Conservation (phyloP, 495 filamentous ascomycete genomes). For the Neurospora sp. region DNA sequence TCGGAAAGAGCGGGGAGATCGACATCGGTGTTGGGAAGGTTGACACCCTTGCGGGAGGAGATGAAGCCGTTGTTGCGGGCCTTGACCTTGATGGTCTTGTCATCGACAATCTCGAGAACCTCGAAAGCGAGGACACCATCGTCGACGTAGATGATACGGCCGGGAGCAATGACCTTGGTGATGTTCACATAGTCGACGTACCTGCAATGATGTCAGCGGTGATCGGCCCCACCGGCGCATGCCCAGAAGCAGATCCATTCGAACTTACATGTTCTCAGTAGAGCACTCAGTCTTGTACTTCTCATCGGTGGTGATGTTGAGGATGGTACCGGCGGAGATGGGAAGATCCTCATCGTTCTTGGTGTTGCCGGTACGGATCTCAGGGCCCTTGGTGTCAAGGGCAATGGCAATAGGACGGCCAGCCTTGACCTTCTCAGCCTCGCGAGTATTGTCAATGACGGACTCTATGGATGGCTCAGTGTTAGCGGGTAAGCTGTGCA, state of each 20-base stretch:
- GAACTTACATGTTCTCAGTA: slow-evolving; percentile 80
- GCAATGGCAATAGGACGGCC: slow-evolving; percentile 94
- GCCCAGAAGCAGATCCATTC: background rate
- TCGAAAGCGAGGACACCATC: slow-evolving; percentile 95
- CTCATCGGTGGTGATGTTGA: slow-evolving; percentile 98
- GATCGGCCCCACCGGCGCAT: background rate
- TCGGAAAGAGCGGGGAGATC: slow-evolving; percentile 97
- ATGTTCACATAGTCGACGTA: slow-evolving; percentile 99
- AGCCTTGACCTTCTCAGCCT: slow-evolving; percentile 61
- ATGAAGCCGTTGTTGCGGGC: slow-evolving; percentile 97
- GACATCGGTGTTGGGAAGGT: slow-evolving; percentile 96
- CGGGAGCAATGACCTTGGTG: slow-evolving; percentile 90
- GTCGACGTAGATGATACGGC: slow-evolving; percentile 95
- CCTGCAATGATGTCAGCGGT: slow-evolving; percentile 39
- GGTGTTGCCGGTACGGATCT: slow-evolving; percentile 96
- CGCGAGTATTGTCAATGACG: slow-evolving; percentile 86
- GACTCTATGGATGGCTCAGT: slow-evolving; percentile 41
- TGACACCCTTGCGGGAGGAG: slow-evolving; percentile 96
- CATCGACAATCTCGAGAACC: slow-evolving; percentile 77
- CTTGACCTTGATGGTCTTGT: slow-evolving; percentile 72
- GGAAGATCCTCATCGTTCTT: slow-evolving; percentile 74
- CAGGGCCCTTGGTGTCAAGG: slow-evolving; percentile 96
- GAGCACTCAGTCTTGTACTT: slow-evolving; percentile 75
- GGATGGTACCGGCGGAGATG: slow-evolving; percentile 66
- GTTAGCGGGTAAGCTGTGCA: slow-evolving; percentile 31